Percentiles rank a stretch among this genome's conserved stretches.
Evolutionary conservation across 2,329 filamentous ascomycete genomes (phyloP).

Genomic region (Herpotrichia juniperi): DNA sequence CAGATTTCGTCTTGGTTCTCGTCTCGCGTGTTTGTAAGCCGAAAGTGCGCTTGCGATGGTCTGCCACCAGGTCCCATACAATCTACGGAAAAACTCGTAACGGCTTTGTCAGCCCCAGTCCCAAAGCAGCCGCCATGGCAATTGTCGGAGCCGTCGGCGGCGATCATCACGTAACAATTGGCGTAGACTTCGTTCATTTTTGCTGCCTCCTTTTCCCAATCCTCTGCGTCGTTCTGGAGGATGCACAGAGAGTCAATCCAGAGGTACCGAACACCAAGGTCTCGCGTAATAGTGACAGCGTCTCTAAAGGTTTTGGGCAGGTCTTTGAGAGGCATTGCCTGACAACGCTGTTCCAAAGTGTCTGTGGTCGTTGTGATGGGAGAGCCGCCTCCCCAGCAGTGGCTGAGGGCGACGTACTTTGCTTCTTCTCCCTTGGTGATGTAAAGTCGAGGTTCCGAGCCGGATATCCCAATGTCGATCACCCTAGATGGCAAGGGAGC

Average conservation of each 20-base stretch:
- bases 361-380: background rate
- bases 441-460: background rate
- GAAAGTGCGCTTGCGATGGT: background rate
- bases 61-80: background rate
- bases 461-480: background rate
- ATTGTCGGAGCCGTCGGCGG: background rate
- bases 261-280: background rate
- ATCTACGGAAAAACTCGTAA: background rate
- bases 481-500: background rate
- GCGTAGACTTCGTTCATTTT: conserved; percentile 1
- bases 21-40: conserved; percentile 1
- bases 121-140: conserved; percentile 1
- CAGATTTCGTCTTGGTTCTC: conserved; percentile 2
- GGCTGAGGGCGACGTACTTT: background rate
- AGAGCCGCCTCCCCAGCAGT: background rate
- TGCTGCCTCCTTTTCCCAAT: conserved; percentile 3
- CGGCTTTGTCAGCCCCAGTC: background rate
- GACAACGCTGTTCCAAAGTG: background rate
- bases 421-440: background rate
- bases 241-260: background rate
- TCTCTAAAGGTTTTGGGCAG: background rate
- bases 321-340: background rate
- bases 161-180: conserved; percentile 3
- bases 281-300: background rate
- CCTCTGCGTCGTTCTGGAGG: background rate